These are phyloP conservation scores for Sphaerosporella brunnea DNA, from an alignment of 495 filamentous ascomycete genomes.

Conservation along the genomic window DNA sequence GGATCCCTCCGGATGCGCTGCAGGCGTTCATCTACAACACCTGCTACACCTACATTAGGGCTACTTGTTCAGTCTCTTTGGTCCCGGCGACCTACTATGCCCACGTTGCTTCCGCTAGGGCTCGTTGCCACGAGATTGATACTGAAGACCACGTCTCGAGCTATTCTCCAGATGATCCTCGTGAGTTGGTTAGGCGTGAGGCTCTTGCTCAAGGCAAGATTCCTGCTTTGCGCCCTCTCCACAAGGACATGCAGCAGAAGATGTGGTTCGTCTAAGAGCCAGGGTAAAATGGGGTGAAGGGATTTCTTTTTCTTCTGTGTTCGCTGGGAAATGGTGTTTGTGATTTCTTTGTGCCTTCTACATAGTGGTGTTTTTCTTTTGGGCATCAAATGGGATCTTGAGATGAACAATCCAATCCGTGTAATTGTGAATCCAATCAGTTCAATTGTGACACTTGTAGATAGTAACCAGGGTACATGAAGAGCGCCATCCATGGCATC, in stretches of 20 bases:
- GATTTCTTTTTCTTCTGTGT: no score
- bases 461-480: no score
- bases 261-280: not conserved
- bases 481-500: no score
- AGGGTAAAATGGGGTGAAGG: no score
- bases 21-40: conserved; percentile 81
- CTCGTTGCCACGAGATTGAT: conserved; percentile 46
- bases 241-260: not conserved
- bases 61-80: conserved; percentile 79
- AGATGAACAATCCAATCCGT: no score
- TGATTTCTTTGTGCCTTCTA: no score
- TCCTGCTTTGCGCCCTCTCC: not conserved
- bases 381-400: no score
- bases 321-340: no score
- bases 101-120: conserved; percentile 69
- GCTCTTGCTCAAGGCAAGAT: not conserved
- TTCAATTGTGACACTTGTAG: no score
- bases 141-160: not conserved
- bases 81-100: conserved; percentile 89
- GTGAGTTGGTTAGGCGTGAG: not conserved
- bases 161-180: not conserved
- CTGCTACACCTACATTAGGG: conserved; percentile 77
- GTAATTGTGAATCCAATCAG: no score
- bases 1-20: conserved; percentile 44
- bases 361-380: no score